Base-by-base conservation (phyloP, 2,329 filamentous ascomycete species). In the Clonostachys rosea region DNA sequence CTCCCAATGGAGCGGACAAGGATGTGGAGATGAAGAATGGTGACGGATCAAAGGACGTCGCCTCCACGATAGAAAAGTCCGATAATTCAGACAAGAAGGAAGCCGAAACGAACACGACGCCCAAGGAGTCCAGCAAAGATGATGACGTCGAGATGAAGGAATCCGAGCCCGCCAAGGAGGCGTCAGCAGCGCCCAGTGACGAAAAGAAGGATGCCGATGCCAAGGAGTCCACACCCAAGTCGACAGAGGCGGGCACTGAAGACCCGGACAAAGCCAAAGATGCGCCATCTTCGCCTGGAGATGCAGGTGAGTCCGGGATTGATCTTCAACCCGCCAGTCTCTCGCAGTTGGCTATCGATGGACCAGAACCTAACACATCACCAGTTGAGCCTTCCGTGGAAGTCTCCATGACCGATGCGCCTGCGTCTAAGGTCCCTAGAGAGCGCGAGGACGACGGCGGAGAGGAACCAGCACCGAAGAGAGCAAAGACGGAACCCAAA, bases 361-460 rank as follows among this genome's bases (percentile, higher is more conserved):
- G 58, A 5, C 60, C 65, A 6, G 64, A 66, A 14, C 55, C 56
- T 11, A 54, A 54, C 12, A 53, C 55, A 11, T 56, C 63, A 3
- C 55, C 57, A 6, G 49, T 56, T 18, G 54, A 60, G 18, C 52
- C 59, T 4, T 59, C 64, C 4, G 56, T 58, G 6, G 78, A 81
- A 48, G 65, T 76, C 11, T 63, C 70, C 39, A 81, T 82, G 78
- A 60, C 64, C n/a, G 79, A 83, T 52, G 77, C 69, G 2, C 71
- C 76, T 0, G 69, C 71, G 2, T 67, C 70, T 35, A 92, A 91
- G 67, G 61, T 86, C 12, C 76, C 89, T 2, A 83, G 89, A 11
- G 86, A 85, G 54, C 84, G 91, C 13, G 90, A 95, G 49, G 84
- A 90, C 5, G 90, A 95, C 53, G 71, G 73, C 1, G 70, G 70